Percentiles rank a stretch among this genome's conserved stretches.
Conservation (phyloP, 2,329 filamentous ascomycete species). For the Aspergillus luchuensis region DNA sequence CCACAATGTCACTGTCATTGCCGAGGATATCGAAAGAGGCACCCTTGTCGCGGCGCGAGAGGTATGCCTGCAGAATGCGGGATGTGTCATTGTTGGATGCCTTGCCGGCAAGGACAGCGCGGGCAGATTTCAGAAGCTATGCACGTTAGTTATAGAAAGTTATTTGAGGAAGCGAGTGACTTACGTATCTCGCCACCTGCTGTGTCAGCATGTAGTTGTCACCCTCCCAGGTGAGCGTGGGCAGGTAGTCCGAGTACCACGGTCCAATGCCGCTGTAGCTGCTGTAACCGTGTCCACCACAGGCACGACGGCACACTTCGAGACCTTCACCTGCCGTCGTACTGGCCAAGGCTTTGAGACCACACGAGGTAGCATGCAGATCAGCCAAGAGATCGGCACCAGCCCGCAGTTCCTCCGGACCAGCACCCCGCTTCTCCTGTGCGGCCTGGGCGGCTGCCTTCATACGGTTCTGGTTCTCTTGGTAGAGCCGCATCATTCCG, state of each 20-base stretch:
- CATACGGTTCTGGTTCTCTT: slow-evolving; percentile 72
- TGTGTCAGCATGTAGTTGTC: slow-evolving; percentile 84
- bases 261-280: slow-evolving; percentile 74
- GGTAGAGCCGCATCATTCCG: slow-evolving; percentile 72
- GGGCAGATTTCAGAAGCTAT: slow-evolving; percentile 71
- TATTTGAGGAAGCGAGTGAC: slow-evolving; percentile 20
- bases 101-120: slow-evolving; percentile 67
- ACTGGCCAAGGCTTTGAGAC: slow-evolving; percentile 72
- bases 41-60: slow-evolving; percentile 67
- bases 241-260: slow-evolving; percentile 75
- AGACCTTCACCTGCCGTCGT: slow-evolving; percentile 73
- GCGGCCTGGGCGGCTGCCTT: slow-evolving; percentile 48
- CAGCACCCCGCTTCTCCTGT: slow-evolving; percentile 57
- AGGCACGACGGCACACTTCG: slow-evolving; percentile 73
- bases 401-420: slow-evolving; percentile 67
- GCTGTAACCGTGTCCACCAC: slow-evolving; percentile 75
- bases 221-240: slow-evolving; percentile 72
- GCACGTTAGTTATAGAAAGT: slow-evolving; percentile 4
- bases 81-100: slow-evolving; percentile 69
- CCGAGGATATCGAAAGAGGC: slow-evolving; percentile 75
- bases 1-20: slow-evolving; percentile 69
- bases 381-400: slow-evolving; percentile 71
- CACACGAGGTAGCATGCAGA: slow-evolving; percentile 74
- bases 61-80: slow-evolving; percentile 65
- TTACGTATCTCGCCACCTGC: slow-evolving; percentile 71